Evolutionary conservation across 345 rosid genomes (phyloP).

Genomic region (Linum trigynum): DNA sequence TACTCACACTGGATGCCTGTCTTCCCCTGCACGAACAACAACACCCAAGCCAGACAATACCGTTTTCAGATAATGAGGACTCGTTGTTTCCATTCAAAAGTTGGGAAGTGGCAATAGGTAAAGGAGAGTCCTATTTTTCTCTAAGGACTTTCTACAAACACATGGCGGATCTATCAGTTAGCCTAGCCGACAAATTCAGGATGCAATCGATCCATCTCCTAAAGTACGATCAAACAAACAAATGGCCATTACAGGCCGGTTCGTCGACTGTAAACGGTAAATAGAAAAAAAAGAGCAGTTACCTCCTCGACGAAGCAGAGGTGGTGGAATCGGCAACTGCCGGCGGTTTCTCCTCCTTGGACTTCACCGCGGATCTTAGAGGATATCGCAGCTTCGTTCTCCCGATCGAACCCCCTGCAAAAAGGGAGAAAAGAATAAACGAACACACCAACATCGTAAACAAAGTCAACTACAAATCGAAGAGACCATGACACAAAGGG

Average conservation of each 20-base stretch:
- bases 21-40: conserved; percentile 29
- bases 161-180: background rate
- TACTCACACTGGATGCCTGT: conserved; percentile 45
- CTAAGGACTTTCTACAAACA: background rate
- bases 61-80: too few species aligned
- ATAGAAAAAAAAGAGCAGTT: background rate
- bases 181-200: background rate
- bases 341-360: conserved; percentile 50
- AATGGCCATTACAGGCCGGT: background rate
- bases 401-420: conserved; percentile 27
- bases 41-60: background rate
- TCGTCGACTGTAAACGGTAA: background rate
- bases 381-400: conserved; percentile 68
- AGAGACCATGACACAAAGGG: background rate
- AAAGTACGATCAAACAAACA: background rate
- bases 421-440: background rate
- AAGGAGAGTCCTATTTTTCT: background rate
- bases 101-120: background rate
- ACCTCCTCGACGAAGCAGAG: conserved; percentile 39
- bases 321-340: conserved; percentile 31
- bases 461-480: background rate
- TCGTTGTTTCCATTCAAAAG: background rate
- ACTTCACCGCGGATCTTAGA: conserved; percentile 63
- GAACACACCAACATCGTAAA: background rate
- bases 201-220: background rate